phyloP scores from a whole-genome alignment of 768 basidiomycete genomes.

The Amanita phalloides region DNA sequence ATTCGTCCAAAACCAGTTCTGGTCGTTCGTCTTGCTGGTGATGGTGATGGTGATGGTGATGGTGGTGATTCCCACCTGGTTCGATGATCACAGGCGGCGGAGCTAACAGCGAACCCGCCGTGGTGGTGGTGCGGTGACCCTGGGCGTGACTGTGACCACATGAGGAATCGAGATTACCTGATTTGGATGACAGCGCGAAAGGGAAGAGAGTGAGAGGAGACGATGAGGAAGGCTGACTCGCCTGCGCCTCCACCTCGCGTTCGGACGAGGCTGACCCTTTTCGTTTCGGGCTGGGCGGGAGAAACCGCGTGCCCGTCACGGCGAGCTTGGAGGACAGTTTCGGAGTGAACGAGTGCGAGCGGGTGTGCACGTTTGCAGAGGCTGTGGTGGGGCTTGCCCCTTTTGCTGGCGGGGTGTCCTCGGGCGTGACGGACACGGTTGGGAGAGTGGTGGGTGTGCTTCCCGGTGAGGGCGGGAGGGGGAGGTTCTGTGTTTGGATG shows the following conservation, averaged over 20 bases:
- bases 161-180: not conserved
- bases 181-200: not conserved
- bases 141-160: not conserved
- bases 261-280: conserved; percentile 39
- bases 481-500: conserved; percentile 14
- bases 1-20: conserved; percentile 8
- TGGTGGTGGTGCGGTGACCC: conserved; percentile 9
- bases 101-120: conserved; percentile 16
- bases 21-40: conserved; percentile 12
- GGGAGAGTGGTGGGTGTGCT: conserved; percentile 17
- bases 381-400: conserved; percentile 12
- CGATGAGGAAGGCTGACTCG: not conserved
- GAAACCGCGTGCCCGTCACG: conserved; percentile 29
- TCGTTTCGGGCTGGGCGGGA: conserved; percentile 44
- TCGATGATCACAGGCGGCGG: conserved; percentile 41
- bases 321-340: conserved; percentile 62
- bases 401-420: conserved; percentile 16
- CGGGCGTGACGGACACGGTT: conserved; percentile 32
- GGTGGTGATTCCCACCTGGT: conserved; percentile 11
- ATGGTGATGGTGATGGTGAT: not conserved
- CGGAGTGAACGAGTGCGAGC: conserved; percentile 63
- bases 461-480: conserved; percentile 21
- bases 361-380: conserved; percentile 35
- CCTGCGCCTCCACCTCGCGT: conserved; percentile 16
- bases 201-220: not conserved